Conservation (phyloP, 768 basidiomycete genomes). For the Rhodosporidiobolus sp. region DNA sequence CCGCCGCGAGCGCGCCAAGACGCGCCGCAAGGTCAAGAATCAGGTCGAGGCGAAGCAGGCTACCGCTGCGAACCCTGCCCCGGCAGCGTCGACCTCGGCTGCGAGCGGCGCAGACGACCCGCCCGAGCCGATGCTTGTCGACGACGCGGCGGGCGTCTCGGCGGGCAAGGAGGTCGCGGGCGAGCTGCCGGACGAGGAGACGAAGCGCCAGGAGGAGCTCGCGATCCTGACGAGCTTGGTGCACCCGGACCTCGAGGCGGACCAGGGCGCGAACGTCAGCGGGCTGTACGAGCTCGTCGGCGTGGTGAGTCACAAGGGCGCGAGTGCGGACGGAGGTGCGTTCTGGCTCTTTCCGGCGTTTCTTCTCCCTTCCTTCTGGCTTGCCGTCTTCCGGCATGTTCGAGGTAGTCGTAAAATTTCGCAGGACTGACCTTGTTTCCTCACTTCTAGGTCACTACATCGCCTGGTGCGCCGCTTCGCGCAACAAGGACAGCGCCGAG, state of each 20-base stretch:
- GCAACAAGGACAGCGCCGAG: constrained; percentile 46
- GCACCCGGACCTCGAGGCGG: constrained; percentile 61
- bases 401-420: not conserved
- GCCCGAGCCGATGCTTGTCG: constrained; percentile 35
- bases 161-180: constrained; percentile 28
- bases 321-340: constrained; percentile 81
- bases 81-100: no score
- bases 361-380: not conserved
- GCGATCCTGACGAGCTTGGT: constrained; percentile 65
- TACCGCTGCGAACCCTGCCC: not conserved
- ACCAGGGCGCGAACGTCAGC: constrained; percentile 69
- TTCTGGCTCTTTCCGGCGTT: not conserved
- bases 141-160: constrained; percentile 18
- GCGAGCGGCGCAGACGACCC: constrained; percentile 26
- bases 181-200: constrained; percentile 65
- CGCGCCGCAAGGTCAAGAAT: constrained; percentile 61
- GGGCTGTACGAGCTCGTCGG: constrained; percentile 90
- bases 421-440: constrained; percentile 4
- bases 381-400: not conserved
- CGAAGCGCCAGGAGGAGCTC: constrained; percentile 64
- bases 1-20: constrained; percentile 73
- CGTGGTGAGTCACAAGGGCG: constrained; percentile 97
- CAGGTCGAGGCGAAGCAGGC: constrained; percentile 44
- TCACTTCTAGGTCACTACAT: constrained; percentile 67
- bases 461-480: constrained; percentile 75